Conservation (phyloP, 2,329 filamentous ascomycete genomes). For the Colletotrichum lindemuthianum region DNA sequence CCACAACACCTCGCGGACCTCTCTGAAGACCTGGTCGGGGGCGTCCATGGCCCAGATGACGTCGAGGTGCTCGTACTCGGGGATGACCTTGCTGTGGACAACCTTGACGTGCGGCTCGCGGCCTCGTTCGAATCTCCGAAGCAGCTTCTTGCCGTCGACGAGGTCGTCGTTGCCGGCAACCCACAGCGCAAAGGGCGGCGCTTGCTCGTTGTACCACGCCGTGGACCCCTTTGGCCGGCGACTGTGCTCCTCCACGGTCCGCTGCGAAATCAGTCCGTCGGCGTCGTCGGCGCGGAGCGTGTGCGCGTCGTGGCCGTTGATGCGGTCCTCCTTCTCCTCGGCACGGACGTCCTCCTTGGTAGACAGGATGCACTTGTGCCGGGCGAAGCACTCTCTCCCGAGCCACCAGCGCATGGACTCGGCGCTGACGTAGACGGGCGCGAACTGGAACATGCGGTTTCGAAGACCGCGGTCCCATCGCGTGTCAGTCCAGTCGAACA, state of each 20-base stretch:
- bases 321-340: constrained; percentile 71
- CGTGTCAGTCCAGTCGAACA: constrained; percentile 87
- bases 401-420: constrained; percentile 98
- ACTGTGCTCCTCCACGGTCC: constrained; percentile 45
- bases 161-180: constrained; percentile 84
- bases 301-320: constrained; percentile 41
- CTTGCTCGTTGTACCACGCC: constrained; percentile 84
- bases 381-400: constrained; percentile 81
- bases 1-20: constrained; percentile 86
- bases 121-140: constrained; percentile 78
- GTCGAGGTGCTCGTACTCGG: constrained; percentile 92
- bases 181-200: constrained; percentile 89
- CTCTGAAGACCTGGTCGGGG: constrained; percentile 82
- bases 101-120: constrained; percentile 84
- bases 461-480: constrained; percentile 86
- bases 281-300: constrained; percentile 48
- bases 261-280: constrained; percentile 34
- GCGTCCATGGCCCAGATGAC: constrained; percentile 95
- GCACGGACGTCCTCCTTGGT: constrained; percentile 75
- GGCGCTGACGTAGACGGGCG: constrained; percentile 88
- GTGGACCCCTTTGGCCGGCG: constrained; percentile 59
- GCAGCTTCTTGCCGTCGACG: constrained; percentile 81
- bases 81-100: constrained; percentile 84
- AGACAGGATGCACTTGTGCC: constrained; percentile 85
- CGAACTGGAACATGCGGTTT: constrained; percentile 89